phyloP scores from a whole-genome alignment of 1,284 basidiomycete genomes.

The Ganoderma multipileum region DNA sequence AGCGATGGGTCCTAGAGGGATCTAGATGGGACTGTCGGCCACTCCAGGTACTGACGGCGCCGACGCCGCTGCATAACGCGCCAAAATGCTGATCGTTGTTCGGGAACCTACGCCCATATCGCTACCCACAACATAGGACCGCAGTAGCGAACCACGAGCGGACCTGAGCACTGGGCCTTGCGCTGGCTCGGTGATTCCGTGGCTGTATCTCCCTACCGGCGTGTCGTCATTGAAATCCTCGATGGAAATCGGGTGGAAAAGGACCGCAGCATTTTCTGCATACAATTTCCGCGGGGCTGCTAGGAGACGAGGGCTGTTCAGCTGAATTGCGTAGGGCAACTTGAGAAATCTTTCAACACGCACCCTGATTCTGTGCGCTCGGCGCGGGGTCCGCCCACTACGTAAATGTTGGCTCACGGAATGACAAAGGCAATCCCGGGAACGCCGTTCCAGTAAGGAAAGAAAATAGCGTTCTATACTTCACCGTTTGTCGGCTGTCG shows the following conservation, averaged over 20 bases:
- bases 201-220: background rate
- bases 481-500: background rate
- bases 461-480: background rate
- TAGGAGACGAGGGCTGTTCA: background rate
- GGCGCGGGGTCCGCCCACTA: background rate
- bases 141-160: background rate
- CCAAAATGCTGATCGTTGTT: background rate
- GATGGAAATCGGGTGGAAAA: background rate
- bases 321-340: background rate
- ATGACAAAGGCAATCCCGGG: background rate
- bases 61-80: background rate
- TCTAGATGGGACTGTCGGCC: constrained; percentile 2
- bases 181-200: constrained; percentile 6
- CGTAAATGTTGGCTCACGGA: background rate
- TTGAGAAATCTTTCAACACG: constrained; percentile 2
- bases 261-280: background rate
- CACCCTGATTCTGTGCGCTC: background rate
- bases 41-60: constrained; percentile 3
- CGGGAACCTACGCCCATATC: background rate
- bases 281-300: background rate
- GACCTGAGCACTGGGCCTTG: background rate
- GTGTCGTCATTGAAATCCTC: background rate
- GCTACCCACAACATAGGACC: background rate
- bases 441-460: background rate
- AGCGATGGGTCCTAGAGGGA: background rate